Conservation (phyloP, 129 eudicot genomes). For the Flaveria linearis region DNA sequence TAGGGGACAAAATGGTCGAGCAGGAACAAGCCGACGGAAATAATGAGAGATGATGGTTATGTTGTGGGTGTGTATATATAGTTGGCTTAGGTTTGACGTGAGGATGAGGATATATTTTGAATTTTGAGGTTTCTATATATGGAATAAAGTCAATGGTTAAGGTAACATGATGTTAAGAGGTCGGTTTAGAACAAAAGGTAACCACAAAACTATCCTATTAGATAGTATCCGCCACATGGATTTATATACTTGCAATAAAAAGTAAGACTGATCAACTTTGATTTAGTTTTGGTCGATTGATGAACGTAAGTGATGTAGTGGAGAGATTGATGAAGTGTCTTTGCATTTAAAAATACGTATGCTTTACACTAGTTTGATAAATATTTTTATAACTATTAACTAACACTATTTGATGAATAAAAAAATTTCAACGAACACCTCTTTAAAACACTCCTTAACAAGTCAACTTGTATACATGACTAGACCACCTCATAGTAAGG, state of each 20-base stretch:
- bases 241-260: background rate
- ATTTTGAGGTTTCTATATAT: slow-evolving; percentile 31
- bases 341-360: no score
- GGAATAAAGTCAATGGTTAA: slow-evolving; percentile 27
- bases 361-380: no score
- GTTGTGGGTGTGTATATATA: slow-evolving; percentile 14
- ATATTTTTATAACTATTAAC: no score
- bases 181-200: background rate
- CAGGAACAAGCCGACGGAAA: slow-evolving; percentile 9
- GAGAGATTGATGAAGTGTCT: no score
- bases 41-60: background rate
- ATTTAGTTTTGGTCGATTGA: no score
- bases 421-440: no score
- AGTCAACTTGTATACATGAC: no score
- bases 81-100: background rate
- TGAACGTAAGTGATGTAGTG: no score
- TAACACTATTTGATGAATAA: no score
- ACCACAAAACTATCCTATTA: slow-evolving; percentile 27
- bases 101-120: slow-evolving; percentile 25
- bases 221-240: background rate
- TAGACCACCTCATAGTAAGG: no score
- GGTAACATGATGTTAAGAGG: slow-evolving; percentile 9
- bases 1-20: slow-evolving; percentile 22
- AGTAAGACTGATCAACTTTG: no score
- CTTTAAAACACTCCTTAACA: no score